Conservation (phyloP, 345 rosid species). For the Firmiana major region DNA sequence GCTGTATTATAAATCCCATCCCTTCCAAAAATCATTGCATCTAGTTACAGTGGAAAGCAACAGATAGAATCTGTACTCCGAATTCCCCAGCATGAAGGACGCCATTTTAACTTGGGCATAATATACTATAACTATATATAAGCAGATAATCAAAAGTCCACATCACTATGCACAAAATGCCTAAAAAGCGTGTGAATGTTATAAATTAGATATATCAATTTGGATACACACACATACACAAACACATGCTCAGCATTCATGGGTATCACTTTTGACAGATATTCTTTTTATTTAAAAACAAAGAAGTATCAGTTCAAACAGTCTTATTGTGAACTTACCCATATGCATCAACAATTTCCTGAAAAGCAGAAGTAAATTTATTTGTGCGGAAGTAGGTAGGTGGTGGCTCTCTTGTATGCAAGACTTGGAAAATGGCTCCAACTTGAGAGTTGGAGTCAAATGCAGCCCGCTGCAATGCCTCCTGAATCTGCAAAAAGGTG, state of each 20-base stretch:
- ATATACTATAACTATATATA: too few species aligned
- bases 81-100: too few species aligned
- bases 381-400: conserved; percentile 91
- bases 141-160: too few species aligned
- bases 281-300: background rate
- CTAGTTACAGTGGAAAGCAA: background rate
- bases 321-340: conserved; percentile 56
- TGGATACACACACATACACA: background rate
- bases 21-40: background rate
- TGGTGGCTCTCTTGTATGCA: conserved; percentile 83
- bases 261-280: background rate
- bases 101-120: too few species aligned
- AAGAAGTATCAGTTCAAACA: background rate
- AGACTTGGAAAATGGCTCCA: conserved; percentile 79
- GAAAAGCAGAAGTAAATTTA: conserved; percentile 86
- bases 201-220: background rate
- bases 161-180: too few species aligned
- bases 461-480: conserved; percentile 84
- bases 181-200: background rate
- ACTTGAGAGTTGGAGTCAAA: conserved; percentile 91
- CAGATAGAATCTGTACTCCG: background rate
- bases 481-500: conserved; percentile 71
- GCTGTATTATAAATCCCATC: background rate
- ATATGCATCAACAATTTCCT: conserved; percentile 95
- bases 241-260: too few species aligned